Base-by-base conservation (phyloP, 495 filamentous ascomycete genomes). In the Apodospora peruviana region DNA sequence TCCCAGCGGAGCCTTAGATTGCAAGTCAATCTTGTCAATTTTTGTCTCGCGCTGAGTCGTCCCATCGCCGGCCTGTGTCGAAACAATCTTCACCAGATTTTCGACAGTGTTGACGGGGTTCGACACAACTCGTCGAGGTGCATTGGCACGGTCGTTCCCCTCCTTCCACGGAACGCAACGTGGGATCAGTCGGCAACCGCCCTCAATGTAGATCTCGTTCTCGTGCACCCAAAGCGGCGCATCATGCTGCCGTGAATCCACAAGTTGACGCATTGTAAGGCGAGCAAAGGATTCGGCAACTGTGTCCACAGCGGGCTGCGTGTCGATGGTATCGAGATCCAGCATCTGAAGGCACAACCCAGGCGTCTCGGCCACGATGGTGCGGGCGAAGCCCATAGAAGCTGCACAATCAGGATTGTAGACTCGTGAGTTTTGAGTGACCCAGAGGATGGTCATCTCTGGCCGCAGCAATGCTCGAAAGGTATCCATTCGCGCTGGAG, bases 341-440 rank as follows among this genome's bases (percentile, higher is more conserved):
- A 75, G 57, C 44, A 72, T 47, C 51, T 72, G 72, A 14, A 75
- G 34, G 1, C 29, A 48, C 21, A 75, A 47, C 10, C 57, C 53
- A 0, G 71, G 68, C 5, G 68, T 60, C 47, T 75, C 72, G 7
- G 69, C 71, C 0, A 56, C 51, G 32, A 74, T 42, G 0, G 72
- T 72, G 22, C 72, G 64, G 2, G 65, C 57, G 40, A 75, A 73
- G 0, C 72, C 72, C 10, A 74, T 62, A 2, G 65, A 69, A 0
- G 69, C 67, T 1, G 71, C 69, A 21, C 65, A 47, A 0, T 69
- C 61, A 0, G 72, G 67, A 24, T 66, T 64, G 12, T 40, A 19
- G 20, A 42, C 47, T 5, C 53, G 51, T 0, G 65, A 54, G 10
- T 62, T 55, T 12, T 40, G 37, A 0, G 69, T 73, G 14, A 68